Base-by-base conservation (phyloP, 257 asterid species). In the Solanum medicagineum region DNA sequence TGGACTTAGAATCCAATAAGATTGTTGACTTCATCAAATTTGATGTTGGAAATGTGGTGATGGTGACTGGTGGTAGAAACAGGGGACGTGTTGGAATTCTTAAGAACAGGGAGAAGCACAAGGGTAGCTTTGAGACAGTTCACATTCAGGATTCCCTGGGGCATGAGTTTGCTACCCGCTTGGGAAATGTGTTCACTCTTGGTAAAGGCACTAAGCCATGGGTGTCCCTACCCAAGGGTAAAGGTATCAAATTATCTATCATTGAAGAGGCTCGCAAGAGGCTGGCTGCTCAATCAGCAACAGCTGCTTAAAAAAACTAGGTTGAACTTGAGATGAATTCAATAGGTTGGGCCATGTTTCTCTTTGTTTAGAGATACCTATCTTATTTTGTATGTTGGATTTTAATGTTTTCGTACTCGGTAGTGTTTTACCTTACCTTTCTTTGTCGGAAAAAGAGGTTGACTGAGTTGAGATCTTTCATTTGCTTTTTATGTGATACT, bases 11-110 rank as follows among this genome's bases (percentile, higher is more conserved):
- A 40, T 32, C 85, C 12, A 89, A 89, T 51, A 89, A 89, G 77
- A 89, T 89, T 36, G 81, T 73, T 11, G 91, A 89, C 20, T 89
- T 89, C 81, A 89, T 89, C 80, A 89, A 87, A 32, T 87, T 85
- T 68, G 91, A 89, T 69, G 91, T 89, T 68, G 91, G 91, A 1
- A 89, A 89, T 86, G 87, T 89, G 22, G 91, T 87, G 6, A 89
- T 89, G 91, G 91, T 89, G 69, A 89, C 88, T 40, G 91, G 89
- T 53, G 91, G 91, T 20, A 89, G 88, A 45, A 88, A 88, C 77
- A 88, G 87, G 80, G 89, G 90, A 24, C 88, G 90, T 70, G 90
- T 88, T 60, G 90, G 90, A 22, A 84, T 88, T 29, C 80, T 88
- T 63, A 88, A 83, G 85, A 88, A 86, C 81, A 83, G 90, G 22